phyloP scores from a whole-genome alignment of 176 grass and related monocot genomes.

The Oryza meyeriana region DNA sequence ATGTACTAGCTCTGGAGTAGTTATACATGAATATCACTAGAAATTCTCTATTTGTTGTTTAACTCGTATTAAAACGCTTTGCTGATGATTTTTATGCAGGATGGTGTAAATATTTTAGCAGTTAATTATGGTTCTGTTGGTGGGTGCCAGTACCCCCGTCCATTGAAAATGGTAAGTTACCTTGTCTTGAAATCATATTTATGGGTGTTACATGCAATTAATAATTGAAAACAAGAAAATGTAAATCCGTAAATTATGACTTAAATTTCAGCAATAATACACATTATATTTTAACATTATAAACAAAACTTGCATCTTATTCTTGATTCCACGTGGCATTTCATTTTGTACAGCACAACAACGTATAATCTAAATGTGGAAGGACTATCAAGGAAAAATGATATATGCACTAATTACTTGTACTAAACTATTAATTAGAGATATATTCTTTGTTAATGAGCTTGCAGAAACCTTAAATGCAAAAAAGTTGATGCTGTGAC shows the following conservation, averaged over 20 bases:
- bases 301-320: neutral
- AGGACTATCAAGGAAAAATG: neutral
- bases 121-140: conserved; percentile 94
- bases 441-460: neutral
- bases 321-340: neutral
- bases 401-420: neutral
- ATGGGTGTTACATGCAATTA: neutral
- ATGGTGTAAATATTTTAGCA: conserved; percentile 88
- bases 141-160: conserved; percentile 72
- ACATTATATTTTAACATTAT: neutral
- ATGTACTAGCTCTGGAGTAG: neutral
- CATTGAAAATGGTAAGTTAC: conserved; percentile 68
- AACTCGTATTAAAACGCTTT: conserved; percentile 12
- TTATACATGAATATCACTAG: neutral
- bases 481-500: neutral
- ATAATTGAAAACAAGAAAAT: conserved; percentile 3
- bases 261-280: neutral
- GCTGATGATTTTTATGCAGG: conserved; percentile 48
- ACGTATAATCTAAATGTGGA: neutral
- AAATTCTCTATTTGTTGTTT: conserved; percentile 3
- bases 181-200: conserved; percentile 20
- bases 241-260: neutral
- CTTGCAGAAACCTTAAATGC: neutral
- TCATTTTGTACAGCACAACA: neutral
- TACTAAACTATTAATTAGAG: neutral